Base-by-base conservation (phyloP, 148 eudicot species). In the Beta vulgaris region DNA sequence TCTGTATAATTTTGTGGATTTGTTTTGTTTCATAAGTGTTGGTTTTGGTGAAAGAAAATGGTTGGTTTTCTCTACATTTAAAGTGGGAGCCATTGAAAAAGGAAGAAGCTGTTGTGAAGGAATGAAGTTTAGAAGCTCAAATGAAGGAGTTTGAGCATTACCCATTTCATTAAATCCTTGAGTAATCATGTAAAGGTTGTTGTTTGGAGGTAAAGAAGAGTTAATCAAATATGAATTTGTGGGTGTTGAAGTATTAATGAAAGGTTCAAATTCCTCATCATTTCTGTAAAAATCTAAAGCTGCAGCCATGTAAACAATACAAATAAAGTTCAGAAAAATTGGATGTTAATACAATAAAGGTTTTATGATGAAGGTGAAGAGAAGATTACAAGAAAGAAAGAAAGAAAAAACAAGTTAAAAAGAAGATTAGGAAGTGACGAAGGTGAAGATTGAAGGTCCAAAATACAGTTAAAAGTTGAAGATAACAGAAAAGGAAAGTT, bases 1-100 rank as follows among this genome's bases (percentile, higher is more conserved):
- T 25, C 97, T 72, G 84, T 92, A 92, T 16, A 92, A 88, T 76
- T 92, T 92, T 4, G 86, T 73, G 72, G 85, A 79, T 32, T 72
- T 78, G 40, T 8, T 65, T 0, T 82, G 86, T 69, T 88, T 90
- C 92, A 88, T 90, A 0, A 74, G 77, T 44, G 77, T 73, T 1
- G 87, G 83, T 48, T 85, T 87, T 0, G 87, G 86, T 3, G 80
- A 83, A 25, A 91, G 83, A 21, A 79, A 77, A 54, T 72, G 31
- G 75, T 42, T 61, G 4, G 73, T 37, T 48, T 16, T 34, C 13
- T 55, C 18, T 18, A 5, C 59, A 18, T 25, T 35, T 21, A 13
- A 34, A 53, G 54, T 18, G 25, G 53, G 28, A 49, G 72, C 14
- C 0, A 54, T 28, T 29, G 81, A 36, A 53, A 71, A 59, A 84